phyloP scores from a whole-genome alignment of 164 flowering plant genomes.

The Stephania cephalantha region DNA sequence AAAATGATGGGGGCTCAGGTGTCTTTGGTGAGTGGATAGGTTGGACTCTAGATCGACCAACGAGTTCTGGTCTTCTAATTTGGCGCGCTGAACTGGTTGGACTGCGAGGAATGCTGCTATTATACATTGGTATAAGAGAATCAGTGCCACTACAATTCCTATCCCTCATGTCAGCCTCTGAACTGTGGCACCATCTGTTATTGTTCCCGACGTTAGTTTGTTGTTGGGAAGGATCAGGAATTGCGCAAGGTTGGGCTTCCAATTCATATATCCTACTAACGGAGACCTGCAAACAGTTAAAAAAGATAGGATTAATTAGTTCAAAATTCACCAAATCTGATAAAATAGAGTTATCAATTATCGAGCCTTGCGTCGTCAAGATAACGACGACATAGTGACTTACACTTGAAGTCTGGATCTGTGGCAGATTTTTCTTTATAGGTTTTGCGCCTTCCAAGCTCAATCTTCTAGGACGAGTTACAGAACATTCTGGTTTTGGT shows the following conservation, averaged over 20 bases:
- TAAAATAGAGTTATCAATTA: background rate
- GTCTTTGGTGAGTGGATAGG: constrained; percentile 38
- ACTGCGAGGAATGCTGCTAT: constrained; percentile 23
- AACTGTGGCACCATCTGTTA: constrained; percentile 14
- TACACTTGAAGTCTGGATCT: constrained; percentile 18
- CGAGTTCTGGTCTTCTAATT: constrained; percentile 17
- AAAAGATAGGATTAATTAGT: background rate
- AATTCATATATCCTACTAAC: background rate
- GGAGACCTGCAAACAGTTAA: constrained; percentile 12
- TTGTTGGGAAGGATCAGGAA: constrained; percentile 1
- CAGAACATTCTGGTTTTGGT: constrained; percentile 12
- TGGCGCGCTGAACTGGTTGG: constrained; percentile 28
- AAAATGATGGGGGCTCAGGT: constrained; percentile 36
- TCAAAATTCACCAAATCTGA: background rate
- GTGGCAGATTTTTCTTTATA: constrained; percentile 25
- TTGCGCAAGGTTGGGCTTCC: background rate
- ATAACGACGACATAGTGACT: constrained; percentile 1
- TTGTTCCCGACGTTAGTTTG: constrained; percentile 1
- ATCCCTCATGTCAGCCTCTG: constrained; percentile 17
- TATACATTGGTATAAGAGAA: constrained; percentile 14
- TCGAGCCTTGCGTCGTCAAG: background rate
- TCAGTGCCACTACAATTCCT: constrained; percentile 16
- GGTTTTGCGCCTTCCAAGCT: constrained; percentile 57
- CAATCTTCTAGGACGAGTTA: constrained; percentile 40
- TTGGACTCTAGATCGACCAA: constrained; percentile 22